A percentile compares a stretch with the other conserved stretches of the same genome.
phyloP scores from a whole-genome alignment of 345 rosid species.

The Anastatica hierochuntica region DNA sequence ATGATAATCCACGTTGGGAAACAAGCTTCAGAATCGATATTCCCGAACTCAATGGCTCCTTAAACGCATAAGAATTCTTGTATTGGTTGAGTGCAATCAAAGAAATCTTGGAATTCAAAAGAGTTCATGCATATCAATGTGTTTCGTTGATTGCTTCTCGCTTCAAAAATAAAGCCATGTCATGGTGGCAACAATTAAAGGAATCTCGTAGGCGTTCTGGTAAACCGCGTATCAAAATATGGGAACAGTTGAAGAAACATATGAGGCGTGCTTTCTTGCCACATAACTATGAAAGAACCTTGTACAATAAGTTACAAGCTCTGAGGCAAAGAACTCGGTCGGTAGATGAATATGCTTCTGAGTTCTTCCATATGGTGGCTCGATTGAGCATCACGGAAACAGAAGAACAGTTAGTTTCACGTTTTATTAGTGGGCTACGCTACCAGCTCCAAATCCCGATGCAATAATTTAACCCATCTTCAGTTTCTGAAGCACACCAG shows the following conservation, averaged over 20 bases:
- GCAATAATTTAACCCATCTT: neutral
- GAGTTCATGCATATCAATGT: no score
- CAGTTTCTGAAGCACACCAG: neutral
- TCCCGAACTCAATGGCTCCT: no score
- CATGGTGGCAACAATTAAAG: no score
- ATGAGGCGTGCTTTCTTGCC: neutral
- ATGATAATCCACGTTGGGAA: no score
- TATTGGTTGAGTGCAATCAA: no score
- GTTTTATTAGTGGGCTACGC: neutral
- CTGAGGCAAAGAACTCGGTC: neutral
- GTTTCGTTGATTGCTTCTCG: no score
- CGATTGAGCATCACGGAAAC: neutral
- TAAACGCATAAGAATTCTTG: no score
- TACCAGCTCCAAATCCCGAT: neutral
- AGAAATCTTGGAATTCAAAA: no score
- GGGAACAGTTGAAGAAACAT: neutral
- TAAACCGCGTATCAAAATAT: no score
- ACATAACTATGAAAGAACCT: neutral
- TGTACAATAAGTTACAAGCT: neutral
- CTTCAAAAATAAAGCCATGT: no score
- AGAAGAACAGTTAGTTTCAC: neutral
- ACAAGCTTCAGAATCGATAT: no score
- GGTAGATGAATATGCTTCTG: neutral
- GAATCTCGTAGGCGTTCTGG: no score
- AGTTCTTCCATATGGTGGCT: neutral